Evolutionary conservation across 768 basidiomycete species (phyloP).

Genomic region (Amanita phalloides): DNA sequence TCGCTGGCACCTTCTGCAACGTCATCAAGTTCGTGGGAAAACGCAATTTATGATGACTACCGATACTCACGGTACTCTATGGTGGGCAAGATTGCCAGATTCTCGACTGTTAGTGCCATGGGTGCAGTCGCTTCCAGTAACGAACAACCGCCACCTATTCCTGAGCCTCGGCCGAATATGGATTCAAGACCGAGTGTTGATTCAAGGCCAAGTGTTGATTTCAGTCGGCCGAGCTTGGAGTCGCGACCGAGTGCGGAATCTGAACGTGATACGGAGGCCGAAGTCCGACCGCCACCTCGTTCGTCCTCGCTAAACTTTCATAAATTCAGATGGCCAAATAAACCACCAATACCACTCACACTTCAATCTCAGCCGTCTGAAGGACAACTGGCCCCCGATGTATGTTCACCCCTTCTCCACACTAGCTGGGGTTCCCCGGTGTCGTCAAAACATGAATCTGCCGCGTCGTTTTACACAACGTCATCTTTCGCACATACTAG

Average conservation of each 20-base stretch:
- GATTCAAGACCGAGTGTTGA: conserved; percentile 2
- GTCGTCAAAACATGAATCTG: conserved; percentile 15
- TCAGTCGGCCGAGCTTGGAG: not conserved
- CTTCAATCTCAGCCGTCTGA: not conserved
- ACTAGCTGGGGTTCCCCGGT: conserved; percentile 28
- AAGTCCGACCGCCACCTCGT: conserved; percentile 1
- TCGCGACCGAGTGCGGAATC: too few species aligned
- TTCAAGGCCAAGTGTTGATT: conserved; percentile 6
- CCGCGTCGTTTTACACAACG: conserved; percentile 4
- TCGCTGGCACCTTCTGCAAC: conserved; percentile 19
- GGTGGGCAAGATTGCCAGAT: conserved; percentile 25
- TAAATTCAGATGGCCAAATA: not conserved
- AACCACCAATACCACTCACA: conserved; percentile 5
- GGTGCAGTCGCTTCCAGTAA: not conserved
- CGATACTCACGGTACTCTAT: conserved; percentile 58
- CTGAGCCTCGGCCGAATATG: conserved; percentile 11
- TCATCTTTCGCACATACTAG: not conserved
- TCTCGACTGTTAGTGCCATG: conserved; percentile 6
- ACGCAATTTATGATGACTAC: conserved; percentile 73
- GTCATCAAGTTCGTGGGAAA: conserved; percentile 41
- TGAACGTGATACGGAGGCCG: conserved; percentile 6
- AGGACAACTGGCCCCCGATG: conserved; percentile 15
- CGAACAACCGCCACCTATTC: conserved; percentile 12
- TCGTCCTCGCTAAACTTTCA: not conserved
- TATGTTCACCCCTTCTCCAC: conserved; percentile 26